Conservation (phyloP, 177 flowering plant genomes). For the Vitis hybrid region DNA sequence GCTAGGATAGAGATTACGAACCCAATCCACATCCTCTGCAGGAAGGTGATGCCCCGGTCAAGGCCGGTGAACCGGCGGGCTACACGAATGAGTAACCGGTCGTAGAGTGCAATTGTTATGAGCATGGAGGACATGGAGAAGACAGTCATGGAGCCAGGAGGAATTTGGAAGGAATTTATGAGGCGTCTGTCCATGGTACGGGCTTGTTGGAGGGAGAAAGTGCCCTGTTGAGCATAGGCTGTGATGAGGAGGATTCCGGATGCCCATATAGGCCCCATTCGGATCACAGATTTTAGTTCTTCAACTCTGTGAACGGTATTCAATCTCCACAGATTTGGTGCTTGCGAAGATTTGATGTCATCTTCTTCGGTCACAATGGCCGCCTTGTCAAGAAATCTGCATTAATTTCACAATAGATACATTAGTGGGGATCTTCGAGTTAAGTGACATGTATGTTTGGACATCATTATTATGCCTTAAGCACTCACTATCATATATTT, state of each 20-base stretch:
- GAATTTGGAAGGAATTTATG: constrained; percentile 67
- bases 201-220: constrained; percentile 89
- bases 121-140: constrained; percentile 46
- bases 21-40: constrained; percentile 54
- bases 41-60: constrained; percentile 46
- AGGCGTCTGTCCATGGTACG: constrained; percentile 79
- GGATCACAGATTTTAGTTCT: constrained; percentile 73
- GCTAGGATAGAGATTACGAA: constrained; percentile 45
- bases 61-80: constrained; percentile 44
- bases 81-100: constrained; percentile 37
- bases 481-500: too few species aligned
- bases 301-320: constrained; percentile 89
- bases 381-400: constrained; percentile 87
- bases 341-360: constrained; percentile 24
- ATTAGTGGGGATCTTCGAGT: neutral
- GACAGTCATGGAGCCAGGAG: constrained; percentile 74
- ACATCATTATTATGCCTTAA: neutral
- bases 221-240: constrained; percentile 77
- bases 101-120: constrained; percentile 39
- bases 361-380: constrained; percentile 73
- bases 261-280: constrained; percentile 98
- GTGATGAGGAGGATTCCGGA: constrained; percentile 82
- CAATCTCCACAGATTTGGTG: constrained; percentile 74
- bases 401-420: neutral
- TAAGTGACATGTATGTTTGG: too few species aligned